phyloP scores from a whole-genome alignment of 2,329 filamentous ascomycete species.

The Neonectria punicea region DNA sequence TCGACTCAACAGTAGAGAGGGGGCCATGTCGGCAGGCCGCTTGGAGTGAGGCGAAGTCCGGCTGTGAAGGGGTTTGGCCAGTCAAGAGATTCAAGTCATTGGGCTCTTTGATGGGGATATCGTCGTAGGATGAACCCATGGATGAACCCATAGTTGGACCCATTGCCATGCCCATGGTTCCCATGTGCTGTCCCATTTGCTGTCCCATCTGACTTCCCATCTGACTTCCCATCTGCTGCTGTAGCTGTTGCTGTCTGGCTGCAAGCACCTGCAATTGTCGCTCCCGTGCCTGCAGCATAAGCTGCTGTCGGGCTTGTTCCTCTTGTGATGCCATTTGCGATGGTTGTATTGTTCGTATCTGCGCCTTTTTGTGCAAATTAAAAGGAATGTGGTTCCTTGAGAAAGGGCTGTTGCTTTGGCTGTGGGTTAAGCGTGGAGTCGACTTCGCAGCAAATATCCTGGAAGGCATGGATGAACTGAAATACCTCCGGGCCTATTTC shows the following conservation, averaged over 20 bases:
- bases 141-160: background rate
- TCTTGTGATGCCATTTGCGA: background rate
- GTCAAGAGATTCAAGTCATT: conserved; percentile 12
- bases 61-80: background rate
- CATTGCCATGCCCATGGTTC: conserved; percentile 5
- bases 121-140: conserved; percentile 22
- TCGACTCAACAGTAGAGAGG: conserved; percentile 16
- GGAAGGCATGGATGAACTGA: background rate
- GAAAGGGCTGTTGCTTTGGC: background rate
- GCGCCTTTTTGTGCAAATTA: background rate
- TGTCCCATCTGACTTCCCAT: background rate
- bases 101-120: conserved; percentile 21
- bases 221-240: background rate
- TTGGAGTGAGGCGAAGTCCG: conserved; percentile 18
- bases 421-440: background rate
- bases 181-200: background rate
- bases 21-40: conserved; percentile 25
- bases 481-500: background rate
- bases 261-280: conserved; percentile 3
- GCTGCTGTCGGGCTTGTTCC: background rate
- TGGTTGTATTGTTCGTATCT: background rate
- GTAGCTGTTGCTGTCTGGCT: conserved; percentile 1
- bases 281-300: background rate
- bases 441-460: no score
- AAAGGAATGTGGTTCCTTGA: background rate